Evolutionary conservation across 2,329 filamentous ascomycete species (phyloP).

Genomic region (Sclerotinia glacialis): DNA sequence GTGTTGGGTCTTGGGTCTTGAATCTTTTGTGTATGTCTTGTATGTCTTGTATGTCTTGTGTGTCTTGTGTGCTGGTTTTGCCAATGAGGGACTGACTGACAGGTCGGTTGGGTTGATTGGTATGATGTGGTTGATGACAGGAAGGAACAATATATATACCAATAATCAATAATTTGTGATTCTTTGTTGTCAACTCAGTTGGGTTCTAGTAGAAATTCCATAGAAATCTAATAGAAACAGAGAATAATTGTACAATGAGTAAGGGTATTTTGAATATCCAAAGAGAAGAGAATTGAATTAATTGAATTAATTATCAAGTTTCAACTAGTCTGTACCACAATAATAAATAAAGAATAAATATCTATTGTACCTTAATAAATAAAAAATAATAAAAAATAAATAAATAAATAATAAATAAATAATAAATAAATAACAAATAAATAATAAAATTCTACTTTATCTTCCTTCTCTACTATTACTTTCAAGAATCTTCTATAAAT

Average conservation of each 20-base stretch:
- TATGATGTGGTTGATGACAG: neutral
- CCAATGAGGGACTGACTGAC: neutral
- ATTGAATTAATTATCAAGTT: too few relatives aligned
- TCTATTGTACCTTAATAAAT: too few relatives aligned
- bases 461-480: too few relatives aligned
- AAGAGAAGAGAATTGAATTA: neutral
- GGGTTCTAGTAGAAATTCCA: neutral
- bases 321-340: too few relatives aligned
- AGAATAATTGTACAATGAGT: neutral
- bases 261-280: neutral
- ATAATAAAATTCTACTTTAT: too few relatives aligned
- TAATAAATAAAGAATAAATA: too few relatives aligned
- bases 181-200: neutral
- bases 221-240: too few relatives aligned
- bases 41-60: too few relatives aligned
- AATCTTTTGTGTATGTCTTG: too few relatives aligned
- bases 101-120: neutral
- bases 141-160: neutral
- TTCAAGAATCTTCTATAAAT: constrained; percentile 19
- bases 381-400: too few relatives aligned
- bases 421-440: too few relatives aligned
- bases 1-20: neutral
- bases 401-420: too few relatives aligned
- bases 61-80: constrained; percentile 2
- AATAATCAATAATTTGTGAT: neutral